Base-by-base conservation (phyloP, 1,284 basidiomycete species). In the Thelephora terrestris region DNA sequence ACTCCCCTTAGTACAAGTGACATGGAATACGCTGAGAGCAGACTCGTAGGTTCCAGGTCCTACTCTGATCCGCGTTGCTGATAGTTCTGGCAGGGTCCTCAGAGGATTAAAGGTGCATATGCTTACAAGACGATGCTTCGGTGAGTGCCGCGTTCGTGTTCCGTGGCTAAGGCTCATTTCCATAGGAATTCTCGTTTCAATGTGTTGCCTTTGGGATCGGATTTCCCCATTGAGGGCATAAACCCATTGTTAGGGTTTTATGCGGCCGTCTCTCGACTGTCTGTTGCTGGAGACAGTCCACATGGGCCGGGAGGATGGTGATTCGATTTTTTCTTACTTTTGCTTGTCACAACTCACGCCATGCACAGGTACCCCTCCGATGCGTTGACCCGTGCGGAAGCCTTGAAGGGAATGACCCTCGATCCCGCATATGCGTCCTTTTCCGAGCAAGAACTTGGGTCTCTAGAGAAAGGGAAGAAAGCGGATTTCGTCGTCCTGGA, bases 361-460 rank as follows among this genome's bases (percentile, higher is more conserved):
- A 35, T 4, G 32, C 9, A 21, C 53, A 89, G 85, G 87, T 90
- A 78, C 58, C 69, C 82, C 0, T 62, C 74, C 0, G 76, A 96
- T 62, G 72, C 75, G 29, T 71, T 97, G 12, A 83, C 82, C 1
- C 76, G 91, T 2, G 67, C 71, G 9, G 81, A 96, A 63, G 81
- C 85, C 0, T 68, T 87, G 29, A 85, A 81, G 62, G 85, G 91
- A 5, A 91, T 95, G 81, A 96, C 94, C 0, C 67, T 83, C 20
- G 87, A 90, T 53, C 78, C 89, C 0, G 91, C 93, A 0, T 93
- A 87, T 58, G 91, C 92, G 0, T 79, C 87, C 0, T 93, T 94
- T 60, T 71, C 81, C 1, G 89, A 92, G 57, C 63, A 78, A 18
- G 66, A 71, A 7, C 67, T 85, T 0, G 91, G 86, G 1, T 85